Base-by-base conservation (phyloP, 2,329 filamentous ascomycete species). In the Neocatenulostroma microsporum region DNA sequence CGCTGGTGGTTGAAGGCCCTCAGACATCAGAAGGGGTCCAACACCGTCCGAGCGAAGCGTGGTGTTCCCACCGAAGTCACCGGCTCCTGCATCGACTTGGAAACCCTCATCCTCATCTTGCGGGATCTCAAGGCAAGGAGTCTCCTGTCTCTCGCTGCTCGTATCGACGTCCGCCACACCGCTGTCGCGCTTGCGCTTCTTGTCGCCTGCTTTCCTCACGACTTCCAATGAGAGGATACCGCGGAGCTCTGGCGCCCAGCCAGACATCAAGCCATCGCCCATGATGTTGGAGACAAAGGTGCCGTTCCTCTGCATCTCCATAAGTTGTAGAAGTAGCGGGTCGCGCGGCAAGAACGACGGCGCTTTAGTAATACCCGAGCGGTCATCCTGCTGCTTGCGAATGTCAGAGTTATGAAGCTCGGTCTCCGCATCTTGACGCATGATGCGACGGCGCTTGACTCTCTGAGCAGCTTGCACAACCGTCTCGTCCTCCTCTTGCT, bases 101-200 rank as follows among this genome's bases (percentile, higher is more conserved):
- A 56, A 47, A 8, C 47, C 51, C 33, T 54, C 49, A 12, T 60
- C 49, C 33, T 57, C 47, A 24, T 57, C 50, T 13, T 57, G 37
- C 9, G 55, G 53, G 45, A 44, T 58, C 47, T 49, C 54, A 15
- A 47, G 53, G 38, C 34, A 54, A 6, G 41, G 44, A 20, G 46
- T 47, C 12, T 45, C 48, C 34, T 48, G 47, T 31, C 45, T 37
- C 36, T 48, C 61, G 19, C 55, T 60, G 18, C 60, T 74, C 42
- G 66, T 76, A 27, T 55, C 31, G 7, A 31, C 14, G 53, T 89
- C 86, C 29, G 82, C 84, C 46, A 91, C 77, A 17, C 84, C 87
- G 51, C 82, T 87, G 54, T 94, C 87, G 28, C 91, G 80, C 72
- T 98, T 98, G 41, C 91, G 78, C 74, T 96, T 98, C 37, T 89